Percentiles rank a stretch among this genome's conserved stretches.
Conservation (phyloP, 257 asterid species). For the Plantago elongata region DNA sequence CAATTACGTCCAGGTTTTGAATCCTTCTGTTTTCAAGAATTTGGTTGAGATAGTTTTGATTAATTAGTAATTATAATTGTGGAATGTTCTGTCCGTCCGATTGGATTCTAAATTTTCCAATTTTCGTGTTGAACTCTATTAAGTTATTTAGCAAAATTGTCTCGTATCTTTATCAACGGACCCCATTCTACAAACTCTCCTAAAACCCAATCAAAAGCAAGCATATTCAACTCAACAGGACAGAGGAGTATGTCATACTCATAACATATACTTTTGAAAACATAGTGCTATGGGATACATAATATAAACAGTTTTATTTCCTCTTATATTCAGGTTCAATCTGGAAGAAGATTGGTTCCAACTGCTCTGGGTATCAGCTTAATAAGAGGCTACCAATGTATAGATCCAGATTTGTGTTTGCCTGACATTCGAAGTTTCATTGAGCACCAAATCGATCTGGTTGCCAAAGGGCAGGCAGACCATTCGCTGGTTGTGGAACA, state of each 20-base stretch:
- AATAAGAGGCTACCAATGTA: constrained; percentile 87
- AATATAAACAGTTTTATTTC: background rate
- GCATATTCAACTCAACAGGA: too few species aligned
- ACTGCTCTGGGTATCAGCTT: constrained; percentile 88
- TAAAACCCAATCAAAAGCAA: too few species aligned
- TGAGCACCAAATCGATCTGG: constrained; percentile 84
- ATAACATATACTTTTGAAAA: too few species aligned
- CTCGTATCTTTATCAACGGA: too few species aligned
- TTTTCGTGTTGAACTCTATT: too few species aligned
- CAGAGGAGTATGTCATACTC: too few species aligned
- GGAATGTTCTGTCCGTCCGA: too few species aligned
- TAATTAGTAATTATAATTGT: too few species aligned
- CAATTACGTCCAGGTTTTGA: constrained; percentile 82
- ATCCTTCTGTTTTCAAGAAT: constrained; percentile 2
- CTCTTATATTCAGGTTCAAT: constrained; percentile 55
- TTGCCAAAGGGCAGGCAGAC: constrained; percentile 93
- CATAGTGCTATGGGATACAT: constrained; percentile 10
- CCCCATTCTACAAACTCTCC: too few species aligned
- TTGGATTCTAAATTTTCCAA: too few species aligned
- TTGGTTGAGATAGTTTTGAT: too few species aligned
- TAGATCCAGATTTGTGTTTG: constrained; percentile 86
- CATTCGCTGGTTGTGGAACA: constrained; percentile 74
- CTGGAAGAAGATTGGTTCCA: constrained; percentile 80
- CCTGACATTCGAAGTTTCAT: constrained; percentile 93
- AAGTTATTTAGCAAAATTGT: too few species aligned